Evolutionary conservation across 306 rosid species (phyloP), one percentile per base, ranked within the genome.

Genomic region (Fagus crenata): DNA sequence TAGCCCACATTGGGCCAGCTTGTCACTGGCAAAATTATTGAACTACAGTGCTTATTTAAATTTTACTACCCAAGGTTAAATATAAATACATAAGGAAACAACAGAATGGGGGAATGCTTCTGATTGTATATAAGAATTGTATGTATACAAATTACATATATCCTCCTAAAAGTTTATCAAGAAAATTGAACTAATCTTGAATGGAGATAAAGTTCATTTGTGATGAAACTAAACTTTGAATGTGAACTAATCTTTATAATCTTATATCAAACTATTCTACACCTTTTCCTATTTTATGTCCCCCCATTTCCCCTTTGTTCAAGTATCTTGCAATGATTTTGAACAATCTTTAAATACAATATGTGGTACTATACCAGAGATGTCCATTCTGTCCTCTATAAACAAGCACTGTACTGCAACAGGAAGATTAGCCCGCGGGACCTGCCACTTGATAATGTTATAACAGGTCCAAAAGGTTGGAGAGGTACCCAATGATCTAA

Each of bases 361-460:
- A 65, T 70, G 74, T 33, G 1, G 12, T 53, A 15, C 4, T 69
- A 17, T 73, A 69, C 32, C 33, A 33, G 70, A n/a, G 49, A 18
- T 49, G 74, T 33, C 67, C 35, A 75, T 59, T n/a, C n/a, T 60
- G 14, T 18, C 49, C 71, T 17, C 40, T 17, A 1, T 65, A 37
- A 14, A 3, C 22, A 65, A 37, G 71, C 49, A 60, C 49, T 65
- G 42, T 17, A 14, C 49, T 37, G 46, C 71, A 15, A 39, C 49
- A 67, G 55, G 60, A 67, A 71, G 55, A 53, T 28, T 56, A 0
- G 75, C 53, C 33, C 37, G 37, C 53, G 60, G 54, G 59, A 77
- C 73, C 75, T 69, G 61, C 77, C 65, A 74, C 64, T 60, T 49
- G 75, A 74, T 49, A 76, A 69, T 32, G 60, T 51, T 28, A 80